phyloP scores from a whole-genome alignment of 23 red algal species.

The Porphyridium purpureum region DNA sequence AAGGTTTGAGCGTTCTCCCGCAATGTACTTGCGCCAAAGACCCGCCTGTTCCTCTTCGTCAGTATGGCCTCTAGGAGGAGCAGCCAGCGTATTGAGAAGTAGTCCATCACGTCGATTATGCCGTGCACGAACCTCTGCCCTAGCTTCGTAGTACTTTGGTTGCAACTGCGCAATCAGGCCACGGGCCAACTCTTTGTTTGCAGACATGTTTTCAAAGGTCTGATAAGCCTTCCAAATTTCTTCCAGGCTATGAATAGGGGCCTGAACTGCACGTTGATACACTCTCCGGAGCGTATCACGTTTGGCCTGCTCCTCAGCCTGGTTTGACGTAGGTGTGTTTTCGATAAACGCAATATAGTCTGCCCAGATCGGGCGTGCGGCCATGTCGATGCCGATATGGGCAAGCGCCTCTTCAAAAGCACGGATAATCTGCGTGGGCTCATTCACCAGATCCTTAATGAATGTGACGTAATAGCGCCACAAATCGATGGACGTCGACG shows the following conservation, averaged over 20 bases:
- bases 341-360: slow-evolving; percentile 51
- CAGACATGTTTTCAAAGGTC: slow-evolving; percentile 49
- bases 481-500: slow-evolving; percentile 34
- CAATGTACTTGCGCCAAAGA: slow-evolving; percentile 51
- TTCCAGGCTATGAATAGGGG: slow-evolving; percentile 27
- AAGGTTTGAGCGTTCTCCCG: slow-evolving; percentile 35
- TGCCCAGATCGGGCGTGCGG: slow-evolving; percentile 29
- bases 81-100: slow-evolving; percentile 17
- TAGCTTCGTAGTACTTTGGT: slow-evolving; percentile 39
- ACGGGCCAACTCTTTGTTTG: slow-evolving; percentile 52
- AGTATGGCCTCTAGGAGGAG: slow-evolving; percentile 28
- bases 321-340: slow-evolving; percentile 11
- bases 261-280: slow-evolving; percentile 56
- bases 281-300: slow-evolving; percentile 51
- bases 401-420: slow-evolving; percentile 42
- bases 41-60: slow-evolving; percentile 40
- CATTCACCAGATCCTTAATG: slow-evolving; percentile 1
- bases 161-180: slow-evolving; percentile 21
- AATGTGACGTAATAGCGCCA: slow-evolving; percentile 27
- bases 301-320: slow-evolving; percentile 32
- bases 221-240: slow-evolving; percentile 54
- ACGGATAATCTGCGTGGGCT: slow-evolving; percentile 19
- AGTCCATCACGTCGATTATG: slow-evolving; percentile 36
- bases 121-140: slow-evolving; percentile 62
- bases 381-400: slow-evolving; percentile 36